phyloP scores from a whole-genome alignment of 2,329 filamentous ascomycete species.

The Orbilia brochopaga region DNA sequence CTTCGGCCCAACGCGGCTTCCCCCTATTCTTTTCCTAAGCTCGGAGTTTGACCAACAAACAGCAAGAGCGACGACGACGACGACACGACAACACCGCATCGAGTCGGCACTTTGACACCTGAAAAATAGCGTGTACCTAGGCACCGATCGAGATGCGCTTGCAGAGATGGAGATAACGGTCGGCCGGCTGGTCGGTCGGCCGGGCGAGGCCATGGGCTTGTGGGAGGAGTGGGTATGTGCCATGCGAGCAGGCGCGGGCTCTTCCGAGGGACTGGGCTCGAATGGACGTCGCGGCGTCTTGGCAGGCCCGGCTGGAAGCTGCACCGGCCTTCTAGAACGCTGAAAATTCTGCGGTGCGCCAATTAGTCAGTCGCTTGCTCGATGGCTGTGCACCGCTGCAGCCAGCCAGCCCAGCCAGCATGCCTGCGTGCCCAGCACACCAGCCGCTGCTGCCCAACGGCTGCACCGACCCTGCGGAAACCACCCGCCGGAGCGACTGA shows the following conservation, averaged over 20 bases:
- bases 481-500: neutral
- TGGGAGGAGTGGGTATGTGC: too few species aligned
- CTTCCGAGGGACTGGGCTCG: conserved; percentile 14
- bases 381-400: too few species aligned
- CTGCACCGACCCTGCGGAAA: neutral
- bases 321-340: conserved; percentile 42
- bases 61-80: too few species aligned
- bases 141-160: too few species aligned
- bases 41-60: too few species aligned
- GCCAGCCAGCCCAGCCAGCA: too few species aligned
- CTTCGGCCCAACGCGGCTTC: too few species aligned
- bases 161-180: neutral
- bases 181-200: neutral
- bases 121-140: too few species aligned
- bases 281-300: conserved; percentile 24
- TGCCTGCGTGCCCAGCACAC: neutral
- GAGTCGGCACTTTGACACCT: too few species aligned
- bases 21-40: too few species aligned
- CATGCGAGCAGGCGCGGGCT: conserved; percentile 11
- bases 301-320: conserved; percentile 26
- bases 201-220: neutral
- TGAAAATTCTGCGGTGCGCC: neutral
- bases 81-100: too few species aligned
- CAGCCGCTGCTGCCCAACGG: neutral
- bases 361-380: conserved; percentile 1